phyloP scores from a whole-genome alignment of 1,284 basidiomycete species.

The Erythrobasidium hasegawianum region DNA sequence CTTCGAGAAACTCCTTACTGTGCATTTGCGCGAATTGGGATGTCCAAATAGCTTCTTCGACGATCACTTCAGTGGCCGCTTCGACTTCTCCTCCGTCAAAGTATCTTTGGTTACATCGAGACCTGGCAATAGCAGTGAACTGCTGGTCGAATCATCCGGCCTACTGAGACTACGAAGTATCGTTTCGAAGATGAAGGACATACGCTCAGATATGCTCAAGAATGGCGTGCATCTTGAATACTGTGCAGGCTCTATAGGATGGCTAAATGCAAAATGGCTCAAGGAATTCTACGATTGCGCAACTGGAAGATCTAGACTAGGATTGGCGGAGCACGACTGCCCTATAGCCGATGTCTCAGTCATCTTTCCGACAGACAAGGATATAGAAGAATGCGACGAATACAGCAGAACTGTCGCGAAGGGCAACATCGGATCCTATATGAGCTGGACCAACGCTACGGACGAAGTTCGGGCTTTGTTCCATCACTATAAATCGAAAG shows the following conservation, averaged over 20 bases:
- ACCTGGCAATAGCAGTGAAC: conserved; percentile 5
- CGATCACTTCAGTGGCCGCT: conserved; percentile 13
- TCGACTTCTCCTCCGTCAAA: conserved; percentile 27
- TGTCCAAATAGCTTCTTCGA: conserved; percentile 28
- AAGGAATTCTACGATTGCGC: conserved; percentile 22
- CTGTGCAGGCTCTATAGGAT: conserved; percentile 32
- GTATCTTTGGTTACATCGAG: conserved; percentile 34
- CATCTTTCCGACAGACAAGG: conserved; percentile 35
- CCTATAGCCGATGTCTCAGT: conserved; percentile 18
- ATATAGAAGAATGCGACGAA: conserved; percentile 22
- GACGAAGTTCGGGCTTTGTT: conserved; percentile 25
- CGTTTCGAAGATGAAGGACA: background rate
- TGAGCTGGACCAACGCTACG: background rate
- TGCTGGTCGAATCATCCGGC: conserved; percentile 11
- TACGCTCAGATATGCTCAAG: conserved; percentile 17
- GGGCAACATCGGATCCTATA: conserved; percentile 33
- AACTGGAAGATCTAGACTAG: conserved; percentile 7
- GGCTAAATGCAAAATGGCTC: conserved; percentile 16
- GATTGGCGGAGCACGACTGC: background rate
- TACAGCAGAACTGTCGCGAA: conserved; percentile 16
- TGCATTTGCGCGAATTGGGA: conserved; percentile 23
- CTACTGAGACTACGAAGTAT: conserved; percentile 24
- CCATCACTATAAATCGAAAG: conserved; percentile 36
- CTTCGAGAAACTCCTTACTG: conserved; percentile 30
- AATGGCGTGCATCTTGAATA: conserved; percentile 25